phyloP scores from a whole-genome alignment of 23 red algal species.

The Gracilaria gracilis region DNA sequence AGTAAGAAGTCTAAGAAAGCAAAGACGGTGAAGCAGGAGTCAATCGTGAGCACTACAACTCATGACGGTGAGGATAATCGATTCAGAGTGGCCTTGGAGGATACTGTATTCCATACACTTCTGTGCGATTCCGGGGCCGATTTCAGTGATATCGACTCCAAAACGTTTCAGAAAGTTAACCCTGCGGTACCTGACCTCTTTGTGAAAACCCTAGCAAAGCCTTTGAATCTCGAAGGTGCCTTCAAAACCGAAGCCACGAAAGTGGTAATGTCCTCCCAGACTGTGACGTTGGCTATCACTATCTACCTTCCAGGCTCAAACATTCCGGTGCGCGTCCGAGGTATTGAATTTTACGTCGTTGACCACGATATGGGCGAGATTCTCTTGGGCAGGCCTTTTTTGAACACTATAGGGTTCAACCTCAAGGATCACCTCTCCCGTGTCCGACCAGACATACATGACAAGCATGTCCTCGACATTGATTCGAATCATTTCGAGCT shows the following conservation, averaged over 20 bases:
- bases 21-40: neutral
- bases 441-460: neutral
- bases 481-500: neutral
- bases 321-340: neutral
- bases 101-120: neutral
- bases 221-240: neutral
- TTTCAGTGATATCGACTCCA: neutral
- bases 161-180: too few species aligned
- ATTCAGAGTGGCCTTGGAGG: neutral
- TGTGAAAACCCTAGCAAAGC: neutral
- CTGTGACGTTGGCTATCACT: neutral
- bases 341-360: neutral
- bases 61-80: too few species aligned
- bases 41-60: too few species aligned
- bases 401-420: conserved; percentile 7
- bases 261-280: neutral
- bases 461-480: neutral
- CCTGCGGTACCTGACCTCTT: neutral
- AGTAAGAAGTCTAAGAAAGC: neutral
- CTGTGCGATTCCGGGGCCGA: conserved; percentile 15
- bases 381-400: neutral
- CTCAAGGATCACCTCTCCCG: neutral
- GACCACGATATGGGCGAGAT: neutral
- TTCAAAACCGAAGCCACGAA: neutral
- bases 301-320: conserved; percentile 1